Base-by-base conservation (phyloP, 495 filamentous ascomycete species). In the Amniculicola lignicola region DNA sequence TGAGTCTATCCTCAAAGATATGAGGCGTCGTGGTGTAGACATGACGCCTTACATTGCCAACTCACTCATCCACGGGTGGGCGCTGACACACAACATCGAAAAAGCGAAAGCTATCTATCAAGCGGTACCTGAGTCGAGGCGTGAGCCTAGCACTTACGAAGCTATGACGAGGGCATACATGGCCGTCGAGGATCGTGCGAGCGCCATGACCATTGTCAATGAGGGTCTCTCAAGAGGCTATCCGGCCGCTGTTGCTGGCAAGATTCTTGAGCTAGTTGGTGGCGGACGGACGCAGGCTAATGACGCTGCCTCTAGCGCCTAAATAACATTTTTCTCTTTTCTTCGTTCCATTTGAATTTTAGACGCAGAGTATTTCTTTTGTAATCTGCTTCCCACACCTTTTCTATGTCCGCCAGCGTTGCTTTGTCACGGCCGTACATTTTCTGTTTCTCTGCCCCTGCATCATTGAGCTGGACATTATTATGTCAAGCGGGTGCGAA, bases 31-130 rank as follows among this genome's bases (percentile, higher is more conserved):
- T 45, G 73, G 81, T 38, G 83, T 97, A 10, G 86, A 88, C 49
- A 83, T 96, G 79, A 97, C 94, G 3, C 86, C 93, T 1, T 98
- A 98, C 73, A 97, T 98, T 62, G 93, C 94, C 63, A 98, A 98
- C 76, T 95, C 90, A 1, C 82, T 98, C n/a, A 98, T 98, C 67
- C 90, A 97, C 63, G 93, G 93, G 56, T 98, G 93, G 93, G 90
- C 94, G 29, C 75, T 81, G 24, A 88, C 88, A 69, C 86, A 85
- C 70, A 79, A 90, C 50, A 88, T 98, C 22, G 71, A 69, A 46
- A 90, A 88, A 70, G 87, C 89, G 31, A 82, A 85, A 70, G 74
- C 77, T 4, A 82, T 96, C 60, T 98, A 95, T 68, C 78, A 85
- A 33, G 74, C 79, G 40, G 80, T 98, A 31, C 79, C 82, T 28